Evolutionary conservation across 2,329 filamentous ascomycete species (phyloP).

Genomic region (Alternaria novae-zelandiae): DNA sequence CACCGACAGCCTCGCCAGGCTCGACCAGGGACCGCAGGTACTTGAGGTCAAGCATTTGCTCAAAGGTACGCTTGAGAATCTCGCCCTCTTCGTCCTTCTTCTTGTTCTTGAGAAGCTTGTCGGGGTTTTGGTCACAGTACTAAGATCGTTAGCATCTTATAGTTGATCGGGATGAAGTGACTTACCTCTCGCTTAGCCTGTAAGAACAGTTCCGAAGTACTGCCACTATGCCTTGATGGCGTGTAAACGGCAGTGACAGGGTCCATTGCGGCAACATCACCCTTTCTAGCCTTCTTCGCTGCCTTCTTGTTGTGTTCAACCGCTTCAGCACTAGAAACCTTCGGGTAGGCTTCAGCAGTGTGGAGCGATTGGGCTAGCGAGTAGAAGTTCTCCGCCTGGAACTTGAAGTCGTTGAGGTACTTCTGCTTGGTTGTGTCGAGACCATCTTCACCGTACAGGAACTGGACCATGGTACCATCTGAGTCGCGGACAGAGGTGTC

Average conservation of each 20-base stretch:
- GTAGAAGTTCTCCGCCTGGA: conserved; percentile 83
- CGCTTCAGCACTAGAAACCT: conserved; percentile 70
- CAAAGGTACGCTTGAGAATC: conserved; percentile 70
- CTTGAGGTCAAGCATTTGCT: conserved; percentile 86
- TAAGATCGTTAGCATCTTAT: conserved; percentile 37
- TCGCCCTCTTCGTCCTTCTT: conserved; percentile 59
- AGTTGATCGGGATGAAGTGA: not conserved
- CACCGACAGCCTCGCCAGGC: conserved; percentile 93
- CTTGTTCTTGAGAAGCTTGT: conserved; percentile 66
- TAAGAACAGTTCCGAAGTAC: conserved; percentile 88
- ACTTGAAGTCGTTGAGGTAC: conserved; percentile 88
- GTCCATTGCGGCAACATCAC: conserved; percentile 71
- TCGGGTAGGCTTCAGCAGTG: conserved; percentile 63
- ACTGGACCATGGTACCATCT: conserved; percentile 91
- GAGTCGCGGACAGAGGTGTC: conserved; percentile 93
- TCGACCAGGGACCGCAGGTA: conserved; percentile 92
- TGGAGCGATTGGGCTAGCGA: conserved; percentile 80
- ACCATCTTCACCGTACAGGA: conserved; percentile 95
- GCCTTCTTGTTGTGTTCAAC: conserved; percentile 66
- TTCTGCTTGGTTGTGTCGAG: conserved; percentile 94
- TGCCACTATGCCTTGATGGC: conserved; percentile 79
- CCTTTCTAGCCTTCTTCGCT: conserved; percentile 82
- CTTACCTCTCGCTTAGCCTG: conserved; percentile 67
- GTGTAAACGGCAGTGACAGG: conserved; percentile 76
- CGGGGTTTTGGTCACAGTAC: conserved; percentile 79